Percentiles rank a stretch among this genome's conserved stretches.
phyloP scores from a whole-genome alignment of 805 yeast genomes.

The Jamesozyma gamospora region DNA sequence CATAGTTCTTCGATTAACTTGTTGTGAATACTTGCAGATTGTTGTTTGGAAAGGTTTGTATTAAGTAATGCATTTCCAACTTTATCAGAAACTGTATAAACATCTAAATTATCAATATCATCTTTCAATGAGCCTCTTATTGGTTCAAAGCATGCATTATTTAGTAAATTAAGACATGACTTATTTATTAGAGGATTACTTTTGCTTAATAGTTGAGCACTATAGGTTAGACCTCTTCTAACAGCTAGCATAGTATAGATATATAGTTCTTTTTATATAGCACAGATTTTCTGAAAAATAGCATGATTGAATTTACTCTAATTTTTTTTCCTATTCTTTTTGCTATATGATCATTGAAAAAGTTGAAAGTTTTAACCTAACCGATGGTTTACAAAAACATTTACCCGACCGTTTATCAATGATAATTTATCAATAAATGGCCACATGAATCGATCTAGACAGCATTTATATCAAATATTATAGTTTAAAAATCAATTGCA shows the following conservation, averaged over 20 bases:
- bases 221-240: conserved; percentile 6
- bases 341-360: no score
- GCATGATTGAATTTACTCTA: no score
- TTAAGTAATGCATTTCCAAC: conserved; percentile 8
- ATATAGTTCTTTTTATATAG: not conserved
- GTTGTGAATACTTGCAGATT: conserved; percentile 18
- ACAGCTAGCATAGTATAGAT: conserved; percentile 6
- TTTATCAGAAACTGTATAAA: conserved; percentile 16
- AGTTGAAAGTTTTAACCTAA: no score
- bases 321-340: no score
- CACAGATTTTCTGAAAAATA: no score
- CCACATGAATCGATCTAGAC: no score
- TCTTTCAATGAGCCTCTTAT: conserved; percentile 8
- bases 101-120: conserved; percentile 7
- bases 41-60: conserved; percentile 5
- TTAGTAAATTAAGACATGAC: conserved; percentile 5
- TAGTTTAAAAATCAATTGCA: not conserved
- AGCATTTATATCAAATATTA: no score
- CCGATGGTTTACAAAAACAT: no score
- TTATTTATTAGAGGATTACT: conserved; percentile 1
- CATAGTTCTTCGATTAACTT: conserved; percentile 23
- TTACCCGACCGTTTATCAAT: no score
- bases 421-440: no score
- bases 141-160: conserved; percentile 14
- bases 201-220: conserved; percentile 1